A percentile compares a stretch with the other conserved stretches of the same genome.
Evolutionary conservation across 2,329 filamentous ascomycete species (phyloP).

Genomic region (Calonectria hongkongensis): DNA sequence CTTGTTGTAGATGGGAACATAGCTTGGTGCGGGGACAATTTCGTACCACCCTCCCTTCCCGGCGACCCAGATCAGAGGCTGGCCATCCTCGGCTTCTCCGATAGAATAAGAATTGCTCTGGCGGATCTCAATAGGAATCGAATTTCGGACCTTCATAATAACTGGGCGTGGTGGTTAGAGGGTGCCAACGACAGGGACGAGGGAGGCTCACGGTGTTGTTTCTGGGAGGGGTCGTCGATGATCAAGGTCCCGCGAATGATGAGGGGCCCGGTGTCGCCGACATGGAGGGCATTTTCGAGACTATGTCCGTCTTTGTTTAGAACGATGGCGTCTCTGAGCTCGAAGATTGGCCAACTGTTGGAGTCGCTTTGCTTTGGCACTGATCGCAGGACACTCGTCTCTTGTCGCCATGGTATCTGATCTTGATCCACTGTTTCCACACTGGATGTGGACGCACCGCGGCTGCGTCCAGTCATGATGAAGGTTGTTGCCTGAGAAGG

Average conservation of each 20-base stretch:
- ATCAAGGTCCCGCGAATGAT: slow-evolving; percentile 76
- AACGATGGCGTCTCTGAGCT: slow-evolving; percentile 77
- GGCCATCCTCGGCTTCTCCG: slow-evolving; percentile 68
- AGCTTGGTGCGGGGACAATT: slow-evolving; percentile 75
- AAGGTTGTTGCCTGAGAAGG: slow-evolving; percentile 37
- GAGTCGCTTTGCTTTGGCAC: slow-evolving; percentile 56
- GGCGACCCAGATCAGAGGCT: slow-evolving; percentile 78
- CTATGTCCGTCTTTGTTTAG: slow-evolving; percentile 71
- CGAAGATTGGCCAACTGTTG: slow-evolving; percentile 77
- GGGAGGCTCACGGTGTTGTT: slow-evolving; percentile 59
- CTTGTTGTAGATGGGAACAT: slow-evolving; percentile 72
- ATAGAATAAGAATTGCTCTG: slow-evolving; percentile 71
- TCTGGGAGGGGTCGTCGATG: slow-evolving; percentile 66
- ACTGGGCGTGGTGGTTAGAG: slow-evolving; percentile 53
- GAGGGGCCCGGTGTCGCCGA: slow-evolving; percentile 76
- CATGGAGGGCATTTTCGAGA: slow-evolving; percentile 77
- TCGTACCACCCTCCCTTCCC: slow-evolving; percentile 80
- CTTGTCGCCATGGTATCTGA: slow-evolving; percentile 59
- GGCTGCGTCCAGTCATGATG: slow-evolving; percentile 64
- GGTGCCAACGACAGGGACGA: background rate
- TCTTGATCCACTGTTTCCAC: slow-evolving; percentile 64
- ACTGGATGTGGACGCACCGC: slow-evolving; percentile 67
- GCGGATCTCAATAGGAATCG: slow-evolving; percentile 71
- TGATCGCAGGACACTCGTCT: slow-evolving; percentile 59
- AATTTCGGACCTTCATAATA: slow-evolving; percentile 56